Evolutionary conservation across 352 stramenopile species (phyloP).

Genomic region (Pseudoperonospora humuli): DNA sequence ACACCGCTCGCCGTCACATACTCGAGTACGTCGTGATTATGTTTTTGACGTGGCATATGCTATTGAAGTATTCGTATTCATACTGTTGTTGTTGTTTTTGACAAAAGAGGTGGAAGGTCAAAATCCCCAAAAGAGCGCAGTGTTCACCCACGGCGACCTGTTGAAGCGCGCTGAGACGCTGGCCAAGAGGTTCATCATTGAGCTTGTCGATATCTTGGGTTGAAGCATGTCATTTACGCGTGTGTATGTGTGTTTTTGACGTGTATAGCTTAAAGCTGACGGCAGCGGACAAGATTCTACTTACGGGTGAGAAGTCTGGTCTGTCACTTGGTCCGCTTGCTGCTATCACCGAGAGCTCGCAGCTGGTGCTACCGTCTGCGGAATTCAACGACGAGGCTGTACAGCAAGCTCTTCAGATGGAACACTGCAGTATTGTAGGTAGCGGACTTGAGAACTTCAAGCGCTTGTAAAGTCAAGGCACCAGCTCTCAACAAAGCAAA

Average conservation of each 20-base stretch:
- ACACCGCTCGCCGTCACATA: conserved; percentile 72
- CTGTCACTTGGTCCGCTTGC: conserved; percentile 69
- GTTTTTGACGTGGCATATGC: neutral
- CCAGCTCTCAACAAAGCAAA: conserved; percentile 12
- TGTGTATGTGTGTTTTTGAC: neutral
- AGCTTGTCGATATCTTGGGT: neutral
- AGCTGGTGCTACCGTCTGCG: conserved; percentile 70
- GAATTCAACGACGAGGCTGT: conserved; percentile 64
- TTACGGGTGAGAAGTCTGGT: conserved; percentile 57
- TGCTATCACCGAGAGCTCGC: conserved; percentile 60
- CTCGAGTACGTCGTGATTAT: conserved; percentile 42
- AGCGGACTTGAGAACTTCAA: conserved; percentile 72
- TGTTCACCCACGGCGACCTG: conserved; percentile 74
- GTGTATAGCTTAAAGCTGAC: conserved; percentile 54
- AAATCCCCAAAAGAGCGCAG: conserved; percentile 72
- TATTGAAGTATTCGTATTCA: neutral
- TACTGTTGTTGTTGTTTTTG: neutral
- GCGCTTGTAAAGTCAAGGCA: conserved; percentile 52
- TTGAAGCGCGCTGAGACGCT: conserved; percentile 67
- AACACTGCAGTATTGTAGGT: conserved; percentile 73
- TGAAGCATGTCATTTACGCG: neutral
- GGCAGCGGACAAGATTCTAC: conserved; percentile 72
- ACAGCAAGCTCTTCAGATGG: conserved; percentile 65
- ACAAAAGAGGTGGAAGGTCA: conserved; percentile 56
- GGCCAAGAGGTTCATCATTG: conserved; percentile 48